These are phyloP conservation scores for Cordyceps farinosa DNA, from an alignment of 2,329 filamentous ascomycete genomes.

Conservation along the genomic window DNA sequence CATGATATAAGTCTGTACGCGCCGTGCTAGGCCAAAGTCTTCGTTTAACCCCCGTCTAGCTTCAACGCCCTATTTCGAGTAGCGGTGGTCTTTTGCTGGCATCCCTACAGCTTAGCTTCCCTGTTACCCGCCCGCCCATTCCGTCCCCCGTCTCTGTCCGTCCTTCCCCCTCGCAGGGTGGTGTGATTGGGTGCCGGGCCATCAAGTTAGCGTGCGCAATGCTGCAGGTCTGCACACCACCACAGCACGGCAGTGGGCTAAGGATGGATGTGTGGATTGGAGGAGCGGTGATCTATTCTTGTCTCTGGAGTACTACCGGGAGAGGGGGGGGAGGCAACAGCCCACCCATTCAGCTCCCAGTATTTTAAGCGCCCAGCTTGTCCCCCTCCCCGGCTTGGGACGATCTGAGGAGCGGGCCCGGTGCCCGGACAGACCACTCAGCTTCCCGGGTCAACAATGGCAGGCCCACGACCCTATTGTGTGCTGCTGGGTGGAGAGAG, in stretches of 20 bases:
- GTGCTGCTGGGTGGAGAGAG: background rate
- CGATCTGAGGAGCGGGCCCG: background rate
- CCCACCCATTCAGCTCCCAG: background rate
- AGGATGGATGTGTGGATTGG: background rate
- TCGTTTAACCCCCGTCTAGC: background rate
- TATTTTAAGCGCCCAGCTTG: conserved; percentile 2
- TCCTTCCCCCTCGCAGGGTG: background rate
- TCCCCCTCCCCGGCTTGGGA: background rate
- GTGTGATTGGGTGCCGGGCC: conserved; percentile 4
- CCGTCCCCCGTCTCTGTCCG: background rate
- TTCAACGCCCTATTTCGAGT: background rate
- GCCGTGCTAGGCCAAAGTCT: background rate
- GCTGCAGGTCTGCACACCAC: conserved; percentile 5
- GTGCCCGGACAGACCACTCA: background rate
- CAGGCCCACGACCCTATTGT: background rate
- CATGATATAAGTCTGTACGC: conserved; percentile 15
- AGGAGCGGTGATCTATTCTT: conserved; percentile 7
- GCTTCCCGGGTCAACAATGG: background rate
- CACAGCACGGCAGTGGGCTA: background rate
- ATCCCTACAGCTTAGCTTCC: too few species aligned
- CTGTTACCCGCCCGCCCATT: background rate
- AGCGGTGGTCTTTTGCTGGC: too few species aligned
- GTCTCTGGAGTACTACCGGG: background rate
- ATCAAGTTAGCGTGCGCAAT: background rate
- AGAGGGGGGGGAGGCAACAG: background rate